Evolutionary conservation across 2,329 filamentous ascomycete species (phyloP), one percentile per base, ranked within the genome.

Genomic region (Stemphylium vesicarium): DNA sequence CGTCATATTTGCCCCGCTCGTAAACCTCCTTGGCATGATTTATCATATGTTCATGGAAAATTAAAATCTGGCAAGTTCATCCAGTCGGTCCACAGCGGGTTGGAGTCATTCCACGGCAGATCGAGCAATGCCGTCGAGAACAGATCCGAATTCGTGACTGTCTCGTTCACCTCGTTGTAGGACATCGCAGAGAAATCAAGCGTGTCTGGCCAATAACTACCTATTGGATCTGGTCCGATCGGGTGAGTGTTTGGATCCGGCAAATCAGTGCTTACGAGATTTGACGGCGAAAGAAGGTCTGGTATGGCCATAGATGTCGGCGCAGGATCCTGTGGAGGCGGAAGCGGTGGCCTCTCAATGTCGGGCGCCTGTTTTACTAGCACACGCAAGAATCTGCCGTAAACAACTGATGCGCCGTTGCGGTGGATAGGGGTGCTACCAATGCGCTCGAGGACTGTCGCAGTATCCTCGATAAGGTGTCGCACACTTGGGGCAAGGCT

Each of bases 111-210:
- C 75, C 85, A 82, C 0, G 83, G 82, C 8, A 88, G 76, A 57
- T 84, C 82, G 5, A 81, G 80, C 53, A 85, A 79, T 2, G 78
- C 80, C 1, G 81, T 78, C 15, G 85, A 83, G 57, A 88, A 84
- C 22, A 85, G 82, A 4, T 83, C 85, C 0, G 85, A 84, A 57
- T 85, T 82, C 64, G 87, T 88, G 24, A 89, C 80, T 4, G 86
- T 85, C 59, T 88, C 85, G 4, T 85, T 81, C 41, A 89, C 87
- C 66, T 90, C 86, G 53, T 88, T 82, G 53, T 88, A 85, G 0
- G 87, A 89, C 87, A 90, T 90, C 29, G 85, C 79, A 2, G 85
- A 88, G 68, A 89, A 88, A 20, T 86, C 84, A 18, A 88, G 64
- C 32, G 66, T 64, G 16, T 71, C 66, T 4, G 53, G 43, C 69